Base-by-base conservation (phyloP, 2,329 filamentous ascomycete species). In the Lachnellula cervina region DNA sequence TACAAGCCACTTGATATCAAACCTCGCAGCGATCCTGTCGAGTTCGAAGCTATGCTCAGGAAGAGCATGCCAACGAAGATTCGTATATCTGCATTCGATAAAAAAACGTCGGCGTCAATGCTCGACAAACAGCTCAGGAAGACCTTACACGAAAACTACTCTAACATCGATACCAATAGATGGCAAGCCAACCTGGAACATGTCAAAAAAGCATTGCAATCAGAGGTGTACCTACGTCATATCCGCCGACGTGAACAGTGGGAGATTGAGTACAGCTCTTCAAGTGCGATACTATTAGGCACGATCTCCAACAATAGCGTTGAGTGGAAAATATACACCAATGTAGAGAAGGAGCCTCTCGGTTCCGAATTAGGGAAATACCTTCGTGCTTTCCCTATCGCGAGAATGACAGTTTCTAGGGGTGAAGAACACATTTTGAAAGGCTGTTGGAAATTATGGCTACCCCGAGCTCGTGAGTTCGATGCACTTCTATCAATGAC, bases 281-380 rank as follows among this genome's bases (percentile, higher is more conserved):
- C 65, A 1, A 25, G 61, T 9, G 74, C 73, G 2, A 66, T 62
- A 5, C 57, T 80, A n/a, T 70, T 75, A 23, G 65, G 79, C 66
- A 45, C 64, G 5, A 64, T 74, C 14, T 67, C 70, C 14, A 60
- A 66, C 5, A 47, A 54, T 2, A 56, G 60, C 19, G 64, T 74
- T 7, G 65, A 72, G 52, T 83, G 82, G 79, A 67, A 72, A 0
- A 57, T 83, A 4, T 81, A 73, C 59, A 73, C 75, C 13, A 58
- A 66, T 14, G 67, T 74, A 32, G 70, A 74, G 2, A 69, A 55
- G 0, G 19, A 43, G 8, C 52, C 60, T 5, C 32, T 71, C 0
- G 70, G 72, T 25, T 74, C 71, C 51, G 54, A 65, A 1, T 59
- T 76, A 19, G 70, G 79, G 32, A 71, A 75, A 51, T 54, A 57